Percentiles rank a stretch among this genome's conserved stretches.
These are phyloP conservation scores for Quercus ilex DNA, from an alignment of 306 rosid species.

Conservation along the genomic window DNA sequence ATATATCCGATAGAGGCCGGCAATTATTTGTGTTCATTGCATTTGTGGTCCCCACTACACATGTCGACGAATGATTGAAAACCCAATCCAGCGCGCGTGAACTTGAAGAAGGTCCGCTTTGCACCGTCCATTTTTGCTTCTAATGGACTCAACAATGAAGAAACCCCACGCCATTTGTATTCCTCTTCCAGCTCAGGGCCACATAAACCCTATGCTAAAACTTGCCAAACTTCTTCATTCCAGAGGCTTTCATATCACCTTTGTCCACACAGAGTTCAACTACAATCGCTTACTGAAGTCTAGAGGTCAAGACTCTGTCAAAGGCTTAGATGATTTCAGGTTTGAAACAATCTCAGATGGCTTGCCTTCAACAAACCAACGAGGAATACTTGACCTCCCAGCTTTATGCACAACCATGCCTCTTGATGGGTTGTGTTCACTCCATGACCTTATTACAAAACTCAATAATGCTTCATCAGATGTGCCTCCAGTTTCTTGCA, in stretches of 20 bases:
- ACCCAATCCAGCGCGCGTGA: too few relatives aligned
- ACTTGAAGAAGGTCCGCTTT: too few relatives aligned
- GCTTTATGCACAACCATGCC: constrained; percentile 7
- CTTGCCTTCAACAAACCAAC: constrained; percentile 22
- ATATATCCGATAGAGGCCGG: too few relatives aligned
- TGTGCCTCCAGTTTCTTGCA: constrained; percentile 34
- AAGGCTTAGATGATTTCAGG: constrained; percentile 25
- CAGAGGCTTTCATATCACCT: constrained; percentile 45
- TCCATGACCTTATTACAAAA: constrained; percentile 27
- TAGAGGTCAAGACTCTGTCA: constrained; percentile 4
- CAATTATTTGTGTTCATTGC: too few relatives aligned
- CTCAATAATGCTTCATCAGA: constrained; percentile 14
- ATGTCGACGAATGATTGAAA: too few relatives aligned
- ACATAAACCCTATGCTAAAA: constrained; percentile 47
- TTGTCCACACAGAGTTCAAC: constrained; percentile 37
- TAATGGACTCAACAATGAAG: not conserved
- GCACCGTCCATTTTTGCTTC: too few relatives aligned
- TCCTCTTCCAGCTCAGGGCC: constrained; percentile 51
- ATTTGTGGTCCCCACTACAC: too few relatives aligned
- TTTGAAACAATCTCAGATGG: constrained; percentile 48
- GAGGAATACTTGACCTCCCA: constrained; percentile 31
- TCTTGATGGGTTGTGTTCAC: constrained; percentile 19
- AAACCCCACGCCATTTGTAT: constrained; percentile 42
- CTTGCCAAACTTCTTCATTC: constrained; percentile 40
- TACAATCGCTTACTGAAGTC: constrained; percentile 23